Percentiles rank a stretch among this genome's conserved stretches.
These are phyloP conservation scores for Epipyxis sp. DNA, from an alignment of 108 stramenopile genomes.

Conservation along the genomic window DNA sequence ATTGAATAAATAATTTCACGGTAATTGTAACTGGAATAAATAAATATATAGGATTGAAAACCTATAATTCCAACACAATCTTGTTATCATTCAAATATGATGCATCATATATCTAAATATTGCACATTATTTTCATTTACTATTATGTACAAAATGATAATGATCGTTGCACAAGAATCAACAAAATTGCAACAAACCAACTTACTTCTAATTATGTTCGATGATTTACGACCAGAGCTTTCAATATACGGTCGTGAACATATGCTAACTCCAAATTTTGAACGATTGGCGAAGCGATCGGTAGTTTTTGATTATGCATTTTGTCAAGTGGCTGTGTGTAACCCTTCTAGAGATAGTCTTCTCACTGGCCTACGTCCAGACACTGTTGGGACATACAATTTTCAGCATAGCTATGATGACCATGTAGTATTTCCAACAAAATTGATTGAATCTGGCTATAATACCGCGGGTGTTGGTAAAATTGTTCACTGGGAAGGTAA, in stretches of 20 bases:
- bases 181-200: no score
- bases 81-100: no score
- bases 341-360: constrained; percentile 29
- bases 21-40: no score
- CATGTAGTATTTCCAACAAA: constrained; percentile 17
- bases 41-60: no score
- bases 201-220: constrained; percentile 22
- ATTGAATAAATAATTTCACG: no score
- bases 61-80: no score
- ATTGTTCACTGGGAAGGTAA: constrained; percentile 27
- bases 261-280: constrained; percentile 34
- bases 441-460: constrained; percentile 11
- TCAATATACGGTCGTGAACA: constrained; percentile 14
- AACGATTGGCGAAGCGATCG: not conserved
- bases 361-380: constrained; percentile 37
- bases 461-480: constrained; percentile 30
- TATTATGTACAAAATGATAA: no score
- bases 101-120: no score
- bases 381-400: constrained; percentile 28
- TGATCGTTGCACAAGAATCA: no score
- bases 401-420: not conserved
- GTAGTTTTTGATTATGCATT: constrained; percentile 36
- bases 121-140: no score
- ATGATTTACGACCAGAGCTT: constrained; percentile 33
- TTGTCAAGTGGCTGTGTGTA: constrained; percentile 34